Conservation (phyloP, 306 rosid species). For the Dalbergia oliveri region DNA sequence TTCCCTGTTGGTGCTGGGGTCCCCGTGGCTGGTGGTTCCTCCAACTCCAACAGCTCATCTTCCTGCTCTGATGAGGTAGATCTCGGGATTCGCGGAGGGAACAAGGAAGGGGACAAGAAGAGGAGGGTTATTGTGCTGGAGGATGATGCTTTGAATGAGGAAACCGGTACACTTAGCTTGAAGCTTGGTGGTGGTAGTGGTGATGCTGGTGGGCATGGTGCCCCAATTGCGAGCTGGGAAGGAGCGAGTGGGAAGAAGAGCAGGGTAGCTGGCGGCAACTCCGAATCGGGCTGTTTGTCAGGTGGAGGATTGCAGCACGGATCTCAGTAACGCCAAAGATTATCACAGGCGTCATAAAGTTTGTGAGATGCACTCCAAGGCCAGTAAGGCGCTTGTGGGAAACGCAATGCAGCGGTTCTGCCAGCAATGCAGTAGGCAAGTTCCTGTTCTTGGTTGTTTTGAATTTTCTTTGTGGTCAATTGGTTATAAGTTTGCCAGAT, state of each 20-base stretch:
- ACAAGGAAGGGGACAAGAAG: slow-evolving; percentile 77
- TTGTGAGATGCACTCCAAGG: slow-evolving; percentile 92
- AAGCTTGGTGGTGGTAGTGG: slow-evolving; percentile 62
- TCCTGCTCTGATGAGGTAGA: slow-evolving; percentile 79
- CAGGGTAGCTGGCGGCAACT: slow-evolving; percentile 64
- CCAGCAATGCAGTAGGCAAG: slow-evolving; percentile 96
- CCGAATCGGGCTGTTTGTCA: slow-evolving; percentile 83
- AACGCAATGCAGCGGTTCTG: slow-evolving; percentile 89
- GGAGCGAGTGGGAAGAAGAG: slow-evolving; percentile 72
- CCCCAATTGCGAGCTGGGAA: slow-evolving; percentile 56
- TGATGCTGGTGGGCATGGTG: slow-evolving; percentile 51
- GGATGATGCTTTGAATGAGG: slow-evolving; percentile 63
- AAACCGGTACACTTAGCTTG: slow-evolving; percentile 62
- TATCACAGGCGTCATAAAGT: slow-evolving; percentile 92
- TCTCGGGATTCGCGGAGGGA: slow-evolving; percentile 57
- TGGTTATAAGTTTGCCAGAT: neutral
- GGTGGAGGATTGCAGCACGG: slow-evolving; percentile 89
- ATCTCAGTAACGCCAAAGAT: slow-evolving; percentile 85
- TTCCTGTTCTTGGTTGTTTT: slow-evolving; percentile 29
- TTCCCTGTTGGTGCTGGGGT: slow-evolving; percentile 60
- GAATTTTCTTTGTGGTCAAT: slow-evolving; percentile 27
- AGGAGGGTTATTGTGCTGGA: slow-evolving; percentile 72
- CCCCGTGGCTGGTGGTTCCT: slow-evolving; percentile 59
- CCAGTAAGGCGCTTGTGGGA: slow-evolving; percentile 79
- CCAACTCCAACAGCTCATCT: slow-evolving; percentile 80